Evolutionary conservation across 331 rosid species (phyloP).

Genomic region (Malus hybrid): DNA sequence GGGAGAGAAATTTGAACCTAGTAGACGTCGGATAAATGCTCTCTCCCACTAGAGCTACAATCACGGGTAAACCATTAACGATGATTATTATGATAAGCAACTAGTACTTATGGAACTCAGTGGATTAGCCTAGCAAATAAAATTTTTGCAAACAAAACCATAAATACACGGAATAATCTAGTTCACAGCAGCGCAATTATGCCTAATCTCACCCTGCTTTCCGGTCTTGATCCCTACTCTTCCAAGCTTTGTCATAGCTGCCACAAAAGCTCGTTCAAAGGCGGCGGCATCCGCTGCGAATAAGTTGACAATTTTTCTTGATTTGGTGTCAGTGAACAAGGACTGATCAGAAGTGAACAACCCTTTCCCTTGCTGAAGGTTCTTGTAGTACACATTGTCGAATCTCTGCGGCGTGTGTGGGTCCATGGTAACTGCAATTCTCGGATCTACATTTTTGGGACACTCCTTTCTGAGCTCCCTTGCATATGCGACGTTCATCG

Average conservation of each 20-base stretch:
- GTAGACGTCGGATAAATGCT: no score
- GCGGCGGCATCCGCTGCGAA: constrained; percentile 63
- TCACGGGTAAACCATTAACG: background rate
- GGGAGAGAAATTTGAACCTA: no score
- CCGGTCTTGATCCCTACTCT: constrained; percentile 50
- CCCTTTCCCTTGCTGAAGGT: constrained; percentile 72
- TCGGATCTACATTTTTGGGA: constrained; percentile 53
- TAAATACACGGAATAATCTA: background rate
- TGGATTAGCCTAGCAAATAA: background rate
- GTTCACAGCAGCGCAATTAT: constrained; percentile 45
- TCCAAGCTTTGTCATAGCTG: constrained; percentile 71
- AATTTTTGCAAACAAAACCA: background rate
- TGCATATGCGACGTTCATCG: constrained; percentile 46
- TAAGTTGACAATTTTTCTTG: constrained; percentile 48
- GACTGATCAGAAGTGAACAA: constrained; percentile 76
- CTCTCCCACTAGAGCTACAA: no score
- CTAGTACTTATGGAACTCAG: background rate
- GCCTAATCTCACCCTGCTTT: constrained; percentile 58
- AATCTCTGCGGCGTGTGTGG: constrained; percentile 46
- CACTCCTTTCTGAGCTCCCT: constrained; percentile 35
- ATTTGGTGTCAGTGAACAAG: constrained; percentile 45
- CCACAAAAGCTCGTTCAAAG: constrained; percentile 49
- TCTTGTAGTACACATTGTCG: constrained; percentile 72
- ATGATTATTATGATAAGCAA: background rate
- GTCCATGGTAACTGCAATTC: constrained; percentile 51